Evolutionary conservation across 2,329 filamentous ascomycete genomes (phyloP), one percentile per base, ranked within the genome.

Genomic region (Colletotrichum tropicale): DNA sequence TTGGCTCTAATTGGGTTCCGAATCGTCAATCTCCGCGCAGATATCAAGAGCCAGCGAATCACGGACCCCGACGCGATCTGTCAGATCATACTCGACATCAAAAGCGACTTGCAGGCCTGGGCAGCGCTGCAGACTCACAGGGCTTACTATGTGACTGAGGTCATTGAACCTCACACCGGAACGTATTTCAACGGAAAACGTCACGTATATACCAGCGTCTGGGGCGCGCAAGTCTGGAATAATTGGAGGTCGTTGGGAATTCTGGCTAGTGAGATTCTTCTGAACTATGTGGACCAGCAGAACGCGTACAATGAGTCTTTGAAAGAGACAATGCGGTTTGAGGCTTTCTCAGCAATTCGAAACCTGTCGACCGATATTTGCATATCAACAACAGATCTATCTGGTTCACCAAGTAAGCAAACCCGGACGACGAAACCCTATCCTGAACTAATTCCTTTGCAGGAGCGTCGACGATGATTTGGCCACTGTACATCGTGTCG

Each of bases 221-320:
- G 76, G 75, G 69, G 61, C 16, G 79, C 78, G 2, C 61, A 79
- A n/a, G 72, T 76, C 10, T 80, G 79, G 79, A 80, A 79, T 26
- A 79, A 79, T 55, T 80, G 78, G 79, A 78, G 78, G 15, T 69
- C 73, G 4, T 10, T 78, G 48, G 55, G 74, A 6, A 76, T 79
- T 12, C 26, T 80, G 15, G 66, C 66, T 13, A 76, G 77, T 30
- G 72, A 75, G 56, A 75, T 79, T 13, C 72, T 80, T 3, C 32
- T 60, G 3, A 43, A 71, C 36, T 43, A 26, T 30, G 43, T 71
- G 3, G 43, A 48, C 9, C n/a, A 60, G 18, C 58, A 65, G 36
- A 18, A 21, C 8, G 32, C 60, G 12, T 4, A 48, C 1, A 18
- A 52, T 7, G 43, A 56, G 13, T 16, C 12, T 8, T 18, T 36